Evolutionary conservation across 805 yeast species (phyloP).

Genomic region (Lachancea nothofagi): DNA sequence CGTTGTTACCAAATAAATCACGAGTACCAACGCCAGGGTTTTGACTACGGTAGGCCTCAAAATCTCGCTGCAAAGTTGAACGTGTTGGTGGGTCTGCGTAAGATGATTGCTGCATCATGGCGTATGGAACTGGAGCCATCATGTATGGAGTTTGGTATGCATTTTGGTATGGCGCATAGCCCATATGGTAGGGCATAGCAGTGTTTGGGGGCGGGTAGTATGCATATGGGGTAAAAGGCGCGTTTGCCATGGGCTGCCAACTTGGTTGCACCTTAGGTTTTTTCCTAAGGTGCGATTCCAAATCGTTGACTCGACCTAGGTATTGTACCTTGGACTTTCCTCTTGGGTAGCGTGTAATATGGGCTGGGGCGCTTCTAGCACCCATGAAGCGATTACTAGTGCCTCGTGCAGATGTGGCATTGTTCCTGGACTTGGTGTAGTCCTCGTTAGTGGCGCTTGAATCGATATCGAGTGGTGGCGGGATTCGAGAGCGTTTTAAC

Average conservation of each 20-base stretch:
- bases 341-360: constrained; percentile 20
- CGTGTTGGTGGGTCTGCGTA: neutral
- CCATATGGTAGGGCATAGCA: constrained; percentile 6
- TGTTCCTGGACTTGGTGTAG: neutral
- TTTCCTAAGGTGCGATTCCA: neutral
- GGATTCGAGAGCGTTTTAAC: constrained; percentile 24
- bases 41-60: constrained; percentile 4
- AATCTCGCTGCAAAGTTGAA: constrained; percentile 8
- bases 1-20: constrained; percentile 10
- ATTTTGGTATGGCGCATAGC: constrained; percentile 2
- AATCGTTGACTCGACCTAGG: constrained; percentile 17
- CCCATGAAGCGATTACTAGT: neutral
- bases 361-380: constrained; percentile 25
- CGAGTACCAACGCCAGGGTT: constrained; percentile 9
- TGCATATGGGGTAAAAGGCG: constrained; percentile 7
- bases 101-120: constrained; percentile 5
- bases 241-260: constrained; percentile 3
- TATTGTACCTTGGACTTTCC: constrained; percentile 28
- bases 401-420: neutral
- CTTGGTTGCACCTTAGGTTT: neutral
- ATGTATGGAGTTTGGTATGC: constrained; percentile 2
- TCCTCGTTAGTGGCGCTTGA: neutral
- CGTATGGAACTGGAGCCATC: constrained; percentile 6
- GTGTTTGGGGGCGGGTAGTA: constrained; percentile 3
- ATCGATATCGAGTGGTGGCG: constrained; percentile 23